Percentiles rank a stretch among this genome's conserved stretches.
phyloP scores from a whole-genome alignment of 2,329 filamentous ascomycete genomes.

The Chaetomiaceae sp. region DNA sequence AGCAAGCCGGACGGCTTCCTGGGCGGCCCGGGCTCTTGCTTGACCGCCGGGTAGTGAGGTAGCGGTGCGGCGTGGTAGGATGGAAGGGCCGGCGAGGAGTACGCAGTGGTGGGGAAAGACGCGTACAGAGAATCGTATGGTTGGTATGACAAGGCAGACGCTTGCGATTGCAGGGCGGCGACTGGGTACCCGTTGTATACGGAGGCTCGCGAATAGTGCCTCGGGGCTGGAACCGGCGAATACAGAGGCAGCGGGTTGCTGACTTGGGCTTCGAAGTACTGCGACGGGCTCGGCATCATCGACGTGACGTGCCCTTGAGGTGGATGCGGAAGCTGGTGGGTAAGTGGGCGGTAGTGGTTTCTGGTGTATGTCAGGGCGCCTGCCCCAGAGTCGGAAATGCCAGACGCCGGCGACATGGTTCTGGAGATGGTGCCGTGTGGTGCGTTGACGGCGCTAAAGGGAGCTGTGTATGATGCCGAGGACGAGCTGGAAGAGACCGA shows the following conservation, averaged over 20 bases:
- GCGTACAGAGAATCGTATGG: constrained; percentile 8
- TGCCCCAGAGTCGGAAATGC: constrained; percentile 4
- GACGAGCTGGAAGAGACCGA: constrained; percentile 22
- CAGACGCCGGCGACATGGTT: constrained; percentile 17
- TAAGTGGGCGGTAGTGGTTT: constrained; percentile 6
- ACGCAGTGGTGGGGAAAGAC: background rate
- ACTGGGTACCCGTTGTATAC: constrained; percentile 13
- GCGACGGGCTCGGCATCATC: constrained; percentile 13
- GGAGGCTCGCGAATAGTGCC: constrained; percentile 7
- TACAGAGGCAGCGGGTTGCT: constrained; percentile 10
- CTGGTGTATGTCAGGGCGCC: constrained; percentile 1
- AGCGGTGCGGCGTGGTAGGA: constrained; percentile 7
- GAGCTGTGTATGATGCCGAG: constrained; percentile 10
- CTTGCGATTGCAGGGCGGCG: constrained; percentile 7
- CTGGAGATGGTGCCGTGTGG: constrained; percentile 8
- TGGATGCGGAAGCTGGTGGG: constrained; percentile 7
- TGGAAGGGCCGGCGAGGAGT: constrained; percentile 4
- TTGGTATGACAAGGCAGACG: constrained; percentile 12
- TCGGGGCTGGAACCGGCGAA: constrained; percentile 5
- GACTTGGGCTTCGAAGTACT: constrained; percentile 14
- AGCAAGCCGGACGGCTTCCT: constrained; percentile 1
- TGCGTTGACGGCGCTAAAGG: constrained; percentile 1
- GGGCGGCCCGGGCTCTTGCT: background rate
- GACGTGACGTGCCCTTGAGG: constrained; percentile 9
- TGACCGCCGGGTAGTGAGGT: background rate